phyloP scores from a whole-genome alignment of 306 rosid species.

The Cicer yamashitae region DNA sequence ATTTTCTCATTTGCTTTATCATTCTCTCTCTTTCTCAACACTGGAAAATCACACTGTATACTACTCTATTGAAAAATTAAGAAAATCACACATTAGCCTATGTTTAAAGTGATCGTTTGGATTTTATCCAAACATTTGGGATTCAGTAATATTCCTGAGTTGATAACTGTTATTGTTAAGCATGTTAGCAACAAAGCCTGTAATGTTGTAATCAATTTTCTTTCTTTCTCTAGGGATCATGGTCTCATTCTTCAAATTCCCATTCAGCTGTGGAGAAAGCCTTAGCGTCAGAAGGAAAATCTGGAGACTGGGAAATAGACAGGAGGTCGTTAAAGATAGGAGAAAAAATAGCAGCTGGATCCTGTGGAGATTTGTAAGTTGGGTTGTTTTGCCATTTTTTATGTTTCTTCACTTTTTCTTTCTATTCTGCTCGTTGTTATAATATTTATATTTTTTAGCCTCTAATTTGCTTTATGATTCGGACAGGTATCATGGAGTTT shows the following conservation, averaged over 20 bases:
- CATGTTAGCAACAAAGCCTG: slow-evolving; percentile 16
- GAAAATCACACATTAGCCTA: not conserved
- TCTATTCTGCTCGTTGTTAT: slow-evolving; percentile 14
- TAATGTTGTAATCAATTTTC: slow-evolving; percentile 27
- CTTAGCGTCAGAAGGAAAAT: slow-evolving; percentile 57
- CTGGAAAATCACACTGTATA: not conserved
- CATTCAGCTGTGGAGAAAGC: slow-evolving; percentile 69
- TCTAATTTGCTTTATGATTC: slow-evolving; percentile 37
- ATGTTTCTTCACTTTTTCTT: slow-evolving; percentile 2
- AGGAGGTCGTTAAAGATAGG: slow-evolving; percentile 84
- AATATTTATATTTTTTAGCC: slow-evolving; percentile 20
- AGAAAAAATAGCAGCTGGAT: slow-evolving; percentile 93
- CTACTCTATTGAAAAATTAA: not conserved
- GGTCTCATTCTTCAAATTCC: slow-evolving; percentile 81
- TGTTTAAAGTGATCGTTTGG: slow-evolving; percentile 18
- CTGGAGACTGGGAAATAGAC: slow-evolving; percentile 94
- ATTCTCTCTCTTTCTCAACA: not conserved
- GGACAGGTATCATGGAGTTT: slow-evolving; percentile 81
- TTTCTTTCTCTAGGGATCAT: slow-evolving; percentile 74
- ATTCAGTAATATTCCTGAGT: not conserved
- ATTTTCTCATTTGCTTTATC: not conserved
- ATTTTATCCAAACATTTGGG: slow-evolving; percentile 10
- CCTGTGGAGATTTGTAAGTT: slow-evolving; percentile 97
- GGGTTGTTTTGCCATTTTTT: slow-evolving; percentile 32
- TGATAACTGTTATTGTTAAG: slow-evolving; percentile 1